Evolutionary conservation across 2,329 filamentous ascomycete genomes (phyloP).

Genomic region (Epichloe sylvatica): DNA sequence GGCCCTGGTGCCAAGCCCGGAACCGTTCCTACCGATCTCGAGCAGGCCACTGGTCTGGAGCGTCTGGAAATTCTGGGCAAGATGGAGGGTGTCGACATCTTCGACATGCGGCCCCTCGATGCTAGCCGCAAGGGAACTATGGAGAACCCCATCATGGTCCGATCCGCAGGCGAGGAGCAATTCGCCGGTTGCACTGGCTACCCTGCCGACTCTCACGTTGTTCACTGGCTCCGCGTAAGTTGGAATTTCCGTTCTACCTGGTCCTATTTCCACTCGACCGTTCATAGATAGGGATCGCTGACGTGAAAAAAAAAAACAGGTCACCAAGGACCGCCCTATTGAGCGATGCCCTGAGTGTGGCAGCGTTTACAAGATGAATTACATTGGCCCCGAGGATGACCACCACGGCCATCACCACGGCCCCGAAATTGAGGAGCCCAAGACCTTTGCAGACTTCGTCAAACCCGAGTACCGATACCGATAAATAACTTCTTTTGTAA

Average conservation of each 20-base stretch:
- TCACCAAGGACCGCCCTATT: conserved; percentile 76
- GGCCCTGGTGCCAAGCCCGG: conserved; percentile 70
- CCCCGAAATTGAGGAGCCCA: conserved; percentile 66
- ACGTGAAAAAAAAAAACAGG: conserved; percentile 31
- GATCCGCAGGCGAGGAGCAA: conserved; percentile 89
- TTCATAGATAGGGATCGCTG: not conserved
- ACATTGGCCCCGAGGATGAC: conserved; percentile 71
- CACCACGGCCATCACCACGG: conserved; percentile 45
- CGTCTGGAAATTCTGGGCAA: conserved; percentile 98
- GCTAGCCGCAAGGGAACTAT: conserved; percentile 82
- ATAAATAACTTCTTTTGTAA: conserved; percentile 17
- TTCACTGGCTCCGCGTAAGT: conserved; percentile 80
- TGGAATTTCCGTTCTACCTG: not conserved
- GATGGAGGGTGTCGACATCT: conserved; percentile 96
- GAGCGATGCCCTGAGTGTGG: conserved; percentile 97
- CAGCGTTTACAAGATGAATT: conserved; percentile 95
- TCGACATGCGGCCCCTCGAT: conserved; percentile 96
- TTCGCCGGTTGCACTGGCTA: conserved; percentile 90
- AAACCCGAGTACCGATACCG: conserved; percentile 84
- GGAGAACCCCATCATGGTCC: conserved; percentile 79
- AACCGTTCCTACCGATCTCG: conserved; percentile 81
- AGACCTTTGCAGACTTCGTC: conserved; percentile 94
- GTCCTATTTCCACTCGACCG: not conserved
- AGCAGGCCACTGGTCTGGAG: conserved; percentile 94
- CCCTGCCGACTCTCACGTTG: conserved; percentile 82